phyloP scores from a whole-genome alignment of 495 filamentous ascomycete species.

The Penicillium maclennaniae region DNA sequence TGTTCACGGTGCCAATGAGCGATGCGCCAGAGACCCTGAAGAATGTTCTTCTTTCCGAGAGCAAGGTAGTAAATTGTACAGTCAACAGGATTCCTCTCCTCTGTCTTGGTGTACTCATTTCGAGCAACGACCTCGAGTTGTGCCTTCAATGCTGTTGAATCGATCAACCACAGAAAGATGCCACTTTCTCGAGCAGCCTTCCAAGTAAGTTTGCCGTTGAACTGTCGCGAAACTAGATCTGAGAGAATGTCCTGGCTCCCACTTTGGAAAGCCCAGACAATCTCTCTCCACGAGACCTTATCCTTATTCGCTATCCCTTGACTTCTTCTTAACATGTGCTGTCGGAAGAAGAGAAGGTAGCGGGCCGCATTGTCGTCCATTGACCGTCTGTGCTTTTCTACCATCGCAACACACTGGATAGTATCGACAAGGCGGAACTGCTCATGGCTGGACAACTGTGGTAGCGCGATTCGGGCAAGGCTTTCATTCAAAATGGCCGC shows the following conservation, averaged over 20 bases:
- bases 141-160: constrained; percentile 63
- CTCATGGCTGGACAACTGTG: constrained; percentile 80
- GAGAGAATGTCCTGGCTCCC: constrained; percentile 87
- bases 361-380: constrained; percentile 92
- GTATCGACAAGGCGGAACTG: constrained; percentile 87
- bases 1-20: constrained; percentile 89
- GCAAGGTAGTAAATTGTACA: constrained; percentile 92
- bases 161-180: constrained; percentile 92
- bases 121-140: constrained; percentile 89
- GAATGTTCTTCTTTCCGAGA: constrained; percentile 82
- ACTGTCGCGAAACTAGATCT: constrained; percentile 80
- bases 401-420: constrained; percentile 80
- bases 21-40: constrained; percentile 94
- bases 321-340: constrained; percentile 69
- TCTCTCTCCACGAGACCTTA: constrained; percentile 84
- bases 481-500: constrained; percentile 72
- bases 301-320: constrained; percentile 57
- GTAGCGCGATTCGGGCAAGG: constrained; percentile 68
- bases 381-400: constrained; percentile 83
- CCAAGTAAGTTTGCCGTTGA: constrained; percentile 76
- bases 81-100: constrained; percentile 88
- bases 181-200: constrained; percentile 79
- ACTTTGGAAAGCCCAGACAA: constrained; percentile 92
- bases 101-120: constrained; percentile 86
- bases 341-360: constrained; percentile 85